Percentiles rank a stretch among this genome's conserved stretches.
phyloP scores from a whole-genome alignment of 345 rosid genomes.

The Limnanthes douglasii region DNA sequence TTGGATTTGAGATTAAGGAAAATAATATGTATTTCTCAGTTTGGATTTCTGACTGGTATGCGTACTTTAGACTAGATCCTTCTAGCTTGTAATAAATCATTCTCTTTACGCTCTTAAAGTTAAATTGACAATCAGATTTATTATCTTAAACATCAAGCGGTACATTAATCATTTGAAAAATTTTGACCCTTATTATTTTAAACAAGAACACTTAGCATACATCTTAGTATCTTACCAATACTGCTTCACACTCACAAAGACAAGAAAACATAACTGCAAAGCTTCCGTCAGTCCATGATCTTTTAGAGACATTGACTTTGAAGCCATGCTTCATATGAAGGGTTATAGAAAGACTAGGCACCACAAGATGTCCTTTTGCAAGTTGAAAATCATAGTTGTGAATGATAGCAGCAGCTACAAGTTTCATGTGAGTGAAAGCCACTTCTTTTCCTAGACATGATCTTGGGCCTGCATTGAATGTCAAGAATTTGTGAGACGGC shows the following conservation, averaged over 20 bases:
- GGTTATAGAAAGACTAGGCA: conserved; percentile 13
- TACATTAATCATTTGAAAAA: not conserved
- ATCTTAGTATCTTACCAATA: not conserved
- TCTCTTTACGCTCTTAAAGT: too few relatives aligned
- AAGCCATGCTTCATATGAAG: conserved; percentile 13
- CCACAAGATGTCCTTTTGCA: conserved; percentile 8
- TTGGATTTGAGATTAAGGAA: too few relatives aligned
- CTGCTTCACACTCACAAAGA: not conserved
- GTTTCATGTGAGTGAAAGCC: conserved; percentile 13
- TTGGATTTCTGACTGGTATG: too few relatives aligned
- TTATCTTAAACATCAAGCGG: too few relatives aligned
- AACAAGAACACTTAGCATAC: not conserved
- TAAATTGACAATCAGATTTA: too few relatives aligned
- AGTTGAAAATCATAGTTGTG: conserved; percentile 10
- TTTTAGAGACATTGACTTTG: conserved; percentile 12
- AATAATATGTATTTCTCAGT: too few relatives aligned
- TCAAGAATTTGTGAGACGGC: conserved; percentile 18
- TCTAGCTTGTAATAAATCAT: too few relatives aligned
- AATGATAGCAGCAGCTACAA: conserved; percentile 9
- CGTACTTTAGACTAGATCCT: too few relatives aligned
- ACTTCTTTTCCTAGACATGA: conserved; percentile 19
- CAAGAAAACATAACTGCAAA: not conserved
- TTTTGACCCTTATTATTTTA: not conserved
- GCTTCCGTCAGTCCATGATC: conserved; percentile 4
- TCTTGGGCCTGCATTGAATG: conserved; percentile 20